These are phyloP conservation scores for Microdochium nivale DNA, from an alignment of 2,329 filamentous ascomycete genomes.

Conservation along the genomic window DNA sequence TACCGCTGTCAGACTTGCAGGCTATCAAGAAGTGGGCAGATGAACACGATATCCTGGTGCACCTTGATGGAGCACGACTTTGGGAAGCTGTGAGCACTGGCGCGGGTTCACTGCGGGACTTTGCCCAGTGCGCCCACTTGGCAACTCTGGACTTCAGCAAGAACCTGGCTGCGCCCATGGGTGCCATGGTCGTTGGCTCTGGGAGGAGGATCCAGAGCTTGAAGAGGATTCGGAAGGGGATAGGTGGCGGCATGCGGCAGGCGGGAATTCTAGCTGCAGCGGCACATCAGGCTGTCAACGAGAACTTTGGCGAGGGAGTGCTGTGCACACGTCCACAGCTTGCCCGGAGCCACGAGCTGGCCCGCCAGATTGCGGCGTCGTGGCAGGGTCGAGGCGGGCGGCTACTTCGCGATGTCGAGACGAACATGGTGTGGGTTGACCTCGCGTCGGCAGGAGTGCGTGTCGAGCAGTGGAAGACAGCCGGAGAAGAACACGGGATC, in stretches of 20 bases:
- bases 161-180: slow-evolving; percentile 72
- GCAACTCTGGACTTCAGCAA: slow-evolving; percentile 76
- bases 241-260: slow-evolving; percentile 69
- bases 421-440: slow-evolving; percentile 90
- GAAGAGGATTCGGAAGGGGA: slow-evolving; percentile 51
- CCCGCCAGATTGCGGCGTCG: slow-evolving; percentile 55
- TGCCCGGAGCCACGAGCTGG: slow-evolving; percentile 49
- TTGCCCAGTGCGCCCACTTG: slow-evolving; percentile 56
- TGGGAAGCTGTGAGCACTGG: slow-evolving; percentile 74
- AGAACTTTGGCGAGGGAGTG: slow-evolving; percentile 43
- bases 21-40: slow-evolving; percentile 64
- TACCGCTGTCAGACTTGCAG: slow-evolving; percentile 63
- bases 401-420: slow-evolving; percentile 62
- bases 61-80: slow-evolving; percentile 71
- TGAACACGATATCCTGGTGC: slow-evolving; percentile 55
- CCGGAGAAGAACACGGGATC: slow-evolving; percentile 45
- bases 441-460: slow-evolving; percentile 52
- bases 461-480: slow-evolving; percentile 39
- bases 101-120: slow-evolving; percentile 58
- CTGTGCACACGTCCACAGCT: slow-evolving; percentile 26
- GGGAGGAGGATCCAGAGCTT: slow-evolving; percentile 25
- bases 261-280: slow-evolving; percentile 65
- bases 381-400: slow-evolving; percentile 66
- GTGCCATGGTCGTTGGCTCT: slow-evolving; percentile 60
- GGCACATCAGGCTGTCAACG: slow-evolving; percentile 56